Percentiles rank a stretch among this genome's conserved stretches.
phyloP scores from a whole-genome alignment of 225 moss, liverwort and hornwort genomes.

The Ulota crispa region DNA sequence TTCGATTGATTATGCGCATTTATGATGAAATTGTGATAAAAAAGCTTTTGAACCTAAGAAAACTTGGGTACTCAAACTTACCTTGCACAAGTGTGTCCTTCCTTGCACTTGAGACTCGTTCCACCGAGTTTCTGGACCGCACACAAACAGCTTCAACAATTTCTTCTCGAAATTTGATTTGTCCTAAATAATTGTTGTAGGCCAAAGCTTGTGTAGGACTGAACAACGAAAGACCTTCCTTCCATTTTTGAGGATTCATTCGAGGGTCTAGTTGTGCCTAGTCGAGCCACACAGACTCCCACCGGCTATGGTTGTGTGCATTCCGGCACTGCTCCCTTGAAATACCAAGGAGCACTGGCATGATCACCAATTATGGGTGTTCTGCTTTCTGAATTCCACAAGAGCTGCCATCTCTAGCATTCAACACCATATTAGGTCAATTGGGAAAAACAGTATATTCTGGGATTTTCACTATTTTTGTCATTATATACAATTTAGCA shows the following conservation, averaged over 20 bases:
- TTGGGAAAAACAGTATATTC: too few species aligned
- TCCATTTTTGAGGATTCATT: not conserved
- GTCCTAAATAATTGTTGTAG: not conserved
- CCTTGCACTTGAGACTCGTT: conserved; percentile 21
- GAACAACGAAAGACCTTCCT: not conserved
- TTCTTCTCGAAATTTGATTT: conserved; percentile 17
- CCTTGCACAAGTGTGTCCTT: conserved; percentile 9
- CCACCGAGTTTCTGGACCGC: not conserved
- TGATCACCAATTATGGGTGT: conserved; percentile 3
- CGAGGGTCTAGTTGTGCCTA: not conserved
- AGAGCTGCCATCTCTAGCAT: conserved; percentile 11
- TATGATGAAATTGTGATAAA: not conserved
- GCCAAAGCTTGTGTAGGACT: not conserved
- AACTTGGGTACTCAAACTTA: not conserved
- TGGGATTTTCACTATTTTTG: too few species aligned
- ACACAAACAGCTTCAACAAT: not conserved
- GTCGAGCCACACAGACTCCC: not conserved
- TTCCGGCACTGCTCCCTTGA: not conserved
- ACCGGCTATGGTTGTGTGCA: not conserved
- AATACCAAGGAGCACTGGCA: conserved; percentile 12
- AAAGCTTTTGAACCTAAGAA: not conserved
- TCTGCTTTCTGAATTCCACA: not conserved
- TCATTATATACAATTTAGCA: too few species aligned
- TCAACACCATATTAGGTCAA: too few species aligned
- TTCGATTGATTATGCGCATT: not conserved